These are phyloP conservation scores for Krasilnikovozyma curviuscula DNA, from an alignment of 768 basidiomycete species.

Conservation along the genomic window DNA sequence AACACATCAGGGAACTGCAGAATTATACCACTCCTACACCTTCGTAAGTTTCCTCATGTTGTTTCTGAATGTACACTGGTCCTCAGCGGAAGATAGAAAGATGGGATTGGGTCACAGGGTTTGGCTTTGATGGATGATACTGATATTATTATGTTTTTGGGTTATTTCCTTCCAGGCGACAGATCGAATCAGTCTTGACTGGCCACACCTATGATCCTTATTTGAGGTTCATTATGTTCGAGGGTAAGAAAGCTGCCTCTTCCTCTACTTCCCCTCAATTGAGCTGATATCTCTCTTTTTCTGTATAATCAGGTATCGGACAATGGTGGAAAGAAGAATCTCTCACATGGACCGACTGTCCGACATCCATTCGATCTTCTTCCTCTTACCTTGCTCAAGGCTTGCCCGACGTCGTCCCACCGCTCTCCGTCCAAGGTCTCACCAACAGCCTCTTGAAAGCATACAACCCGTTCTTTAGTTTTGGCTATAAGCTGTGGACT, in stretches of 20 bases:
- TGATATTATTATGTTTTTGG: not conserved
- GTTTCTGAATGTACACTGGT: not conserved
- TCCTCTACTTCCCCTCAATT: not conserved
- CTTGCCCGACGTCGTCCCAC: not conserved
- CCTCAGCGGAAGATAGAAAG: too few species aligned
- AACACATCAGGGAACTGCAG: slow-evolving; percentile 53
- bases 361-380: slow-evolving; percentile 8
- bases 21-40: slow-evolving; percentile 68
- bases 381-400: slow-evolving; percentile 10
- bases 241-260: slow-evolving; percentile 37
- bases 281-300: not conserved
- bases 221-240: slow-evolving; percentile 67
- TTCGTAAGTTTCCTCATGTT: slow-evolving; percentile 24
- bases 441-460: not conserved
- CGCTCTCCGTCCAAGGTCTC: too few species aligned
- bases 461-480: not conserved
- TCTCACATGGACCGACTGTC: slow-evolving; percentile 11
- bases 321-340: slow-evolving; percentile 11
- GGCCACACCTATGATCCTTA: slow-evolving; percentile 30
- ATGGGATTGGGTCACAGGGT: too few species aligned
- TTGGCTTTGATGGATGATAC: too few species aligned
- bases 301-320: not conserved
- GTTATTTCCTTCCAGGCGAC: slow-evolving; percentile 21
- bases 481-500: not conserved
- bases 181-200: slow-evolving; percentile 46